Conservation (phyloP, 2,329 filamentous ascomycete genomes). For the Aspergillus sojae region DNA sequence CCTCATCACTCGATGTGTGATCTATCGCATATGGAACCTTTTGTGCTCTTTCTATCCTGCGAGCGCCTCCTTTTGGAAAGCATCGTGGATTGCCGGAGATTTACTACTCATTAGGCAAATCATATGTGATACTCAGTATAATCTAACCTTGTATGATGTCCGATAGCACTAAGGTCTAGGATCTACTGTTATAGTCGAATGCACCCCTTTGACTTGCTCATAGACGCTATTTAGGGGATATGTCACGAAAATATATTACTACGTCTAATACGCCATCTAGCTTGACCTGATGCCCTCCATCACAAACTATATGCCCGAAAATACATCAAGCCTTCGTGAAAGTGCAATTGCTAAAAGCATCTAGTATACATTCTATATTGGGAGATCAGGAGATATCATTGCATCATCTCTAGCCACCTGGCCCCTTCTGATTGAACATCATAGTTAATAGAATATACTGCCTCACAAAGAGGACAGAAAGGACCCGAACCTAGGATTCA, state of each 20-base stretch:
- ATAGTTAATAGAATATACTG: background rate
- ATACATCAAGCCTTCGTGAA: too few species aligned
- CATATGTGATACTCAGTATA: background rate
- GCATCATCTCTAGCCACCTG: background rate
- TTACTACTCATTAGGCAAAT: background rate
- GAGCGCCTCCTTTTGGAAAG: background rate
- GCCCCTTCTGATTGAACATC: background rate
- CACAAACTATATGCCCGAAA: background rate
- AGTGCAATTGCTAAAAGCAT: background rate
- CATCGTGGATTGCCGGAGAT: background rate
- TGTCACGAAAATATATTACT: background rate
- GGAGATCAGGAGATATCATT: background rate
- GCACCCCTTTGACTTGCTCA: background rate
- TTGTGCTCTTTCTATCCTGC: background rate
- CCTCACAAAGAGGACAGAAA: background rate
- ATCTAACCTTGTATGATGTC: background rate
- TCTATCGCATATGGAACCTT: background rate
- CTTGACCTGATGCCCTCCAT: background rate
- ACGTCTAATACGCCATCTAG: background rate
- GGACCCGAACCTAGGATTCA: background rate
- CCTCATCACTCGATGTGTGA: background rate
- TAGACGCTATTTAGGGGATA: background rate
- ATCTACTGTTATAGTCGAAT: background rate
- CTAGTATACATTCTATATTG: background rate
- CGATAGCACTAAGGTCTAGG: background rate